Percentiles rank a stretch among this genome's conserved stretches.
Conservation (phyloP, 192 early-diverging fungal species). For the Entomortierella parvispora region DNA sequence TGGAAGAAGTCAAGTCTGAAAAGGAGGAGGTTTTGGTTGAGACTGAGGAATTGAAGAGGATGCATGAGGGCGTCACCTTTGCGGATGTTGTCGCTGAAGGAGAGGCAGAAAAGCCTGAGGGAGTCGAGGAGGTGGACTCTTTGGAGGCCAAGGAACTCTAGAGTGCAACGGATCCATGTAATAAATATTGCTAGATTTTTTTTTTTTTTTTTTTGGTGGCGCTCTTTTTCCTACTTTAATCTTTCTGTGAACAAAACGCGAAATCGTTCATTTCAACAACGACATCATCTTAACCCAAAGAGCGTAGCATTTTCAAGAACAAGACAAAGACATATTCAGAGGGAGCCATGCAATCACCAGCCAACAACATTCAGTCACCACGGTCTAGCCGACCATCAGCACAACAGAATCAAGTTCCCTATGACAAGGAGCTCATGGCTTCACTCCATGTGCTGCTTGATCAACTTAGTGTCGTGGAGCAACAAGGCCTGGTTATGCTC, state of each 20-base stretch:
- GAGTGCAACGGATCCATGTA: too few relatives aligned
- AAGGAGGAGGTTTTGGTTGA: neutral
- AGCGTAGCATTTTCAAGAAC: neutral
- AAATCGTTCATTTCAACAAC: too few relatives aligned
- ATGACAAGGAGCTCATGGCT: conserved; percentile 46
- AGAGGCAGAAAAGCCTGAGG: neutral
- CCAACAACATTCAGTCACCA: conserved; percentile 46
- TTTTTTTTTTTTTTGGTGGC: too few relatives aligned
- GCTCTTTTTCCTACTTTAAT: too few relatives aligned
- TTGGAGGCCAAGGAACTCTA: neutral
- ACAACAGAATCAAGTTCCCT: conserved; percentile 27
- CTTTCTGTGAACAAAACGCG: neutral
- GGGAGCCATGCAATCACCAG: conserved; percentile 39
- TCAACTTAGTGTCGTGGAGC: conserved; percentile 45
- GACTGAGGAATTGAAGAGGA: conserved; percentile 6
- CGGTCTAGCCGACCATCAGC: conserved; percentile 20
- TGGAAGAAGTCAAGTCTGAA: neutral
- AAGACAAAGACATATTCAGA: neutral
- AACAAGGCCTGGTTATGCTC: conserved; percentile 50
- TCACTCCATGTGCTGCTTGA: conserved; percentile 34
- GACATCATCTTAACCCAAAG: neutral
- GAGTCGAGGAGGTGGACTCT: neutral
- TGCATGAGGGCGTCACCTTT: conserved; percentile 21
- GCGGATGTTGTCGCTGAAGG: conserved; percentile 7
- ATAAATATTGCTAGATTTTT: too few relatives aligned